Percentiles rank a stretch among this genome's conserved stretches.
These are phyloP conservation scores for Starmera dryadoides DNA, from an alignment of 805 yeast species.

Conservation along the genomic window DNA sequence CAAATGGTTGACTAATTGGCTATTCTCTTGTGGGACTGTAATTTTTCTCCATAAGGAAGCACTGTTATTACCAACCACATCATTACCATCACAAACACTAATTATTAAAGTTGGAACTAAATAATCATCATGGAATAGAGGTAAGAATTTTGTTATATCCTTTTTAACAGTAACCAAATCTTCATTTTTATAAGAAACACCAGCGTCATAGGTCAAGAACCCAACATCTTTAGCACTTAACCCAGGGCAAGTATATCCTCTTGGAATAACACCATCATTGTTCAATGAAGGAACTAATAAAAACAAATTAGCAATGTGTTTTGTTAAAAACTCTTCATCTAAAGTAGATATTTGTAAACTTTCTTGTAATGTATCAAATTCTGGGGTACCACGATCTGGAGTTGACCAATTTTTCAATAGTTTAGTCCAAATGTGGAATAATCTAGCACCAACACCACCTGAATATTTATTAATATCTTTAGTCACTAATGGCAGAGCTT, in stretches of 20 bases:
- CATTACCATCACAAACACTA: slow-evolving; percentile 55
- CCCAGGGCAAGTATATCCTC: slow-evolving; percentile 53
- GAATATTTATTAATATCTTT: slow-evolving; percentile 36
- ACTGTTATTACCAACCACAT: slow-evolving; percentile 50
- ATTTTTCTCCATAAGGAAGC: slow-evolving; percentile 43
- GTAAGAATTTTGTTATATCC: slow-evolving; percentile 34
- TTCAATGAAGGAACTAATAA: slow-evolving; percentile 41
- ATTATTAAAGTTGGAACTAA: slow-evolving; percentile 46
- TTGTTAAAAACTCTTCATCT: slow-evolving; percentile 41
- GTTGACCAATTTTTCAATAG: slow-evolving; percentile 40
- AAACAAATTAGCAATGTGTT: slow-evolving; percentile 48
- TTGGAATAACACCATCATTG: slow-evolving; percentile 32
- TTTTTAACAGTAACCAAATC: slow-evolving; percentile 36
- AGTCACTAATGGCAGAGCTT: slow-evolving; percentile 40
- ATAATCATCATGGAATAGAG: slow-evolving; percentile 24
- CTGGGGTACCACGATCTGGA: slow-evolving; percentile 39
- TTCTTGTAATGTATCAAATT: slow-evolving; percentile 27
- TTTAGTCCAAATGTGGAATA: slow-evolving; percentile 55
- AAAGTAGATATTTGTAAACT: slow-evolving; percentile 28
- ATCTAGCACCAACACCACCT: slow-evolving; percentile 39
- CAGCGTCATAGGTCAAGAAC: slow-evolving; percentile 65
- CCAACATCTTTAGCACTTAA: slow-evolving; percentile 46
- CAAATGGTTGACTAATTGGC: slow-evolving; percentile 33
- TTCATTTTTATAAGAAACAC: slow-evolving; percentile 45
- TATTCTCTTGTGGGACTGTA: slow-evolving; percentile 44